Evolutionary conservation across 1,284 basidiomycete species (phyloP).

Genomic region (Puccinia polysora): DNA sequence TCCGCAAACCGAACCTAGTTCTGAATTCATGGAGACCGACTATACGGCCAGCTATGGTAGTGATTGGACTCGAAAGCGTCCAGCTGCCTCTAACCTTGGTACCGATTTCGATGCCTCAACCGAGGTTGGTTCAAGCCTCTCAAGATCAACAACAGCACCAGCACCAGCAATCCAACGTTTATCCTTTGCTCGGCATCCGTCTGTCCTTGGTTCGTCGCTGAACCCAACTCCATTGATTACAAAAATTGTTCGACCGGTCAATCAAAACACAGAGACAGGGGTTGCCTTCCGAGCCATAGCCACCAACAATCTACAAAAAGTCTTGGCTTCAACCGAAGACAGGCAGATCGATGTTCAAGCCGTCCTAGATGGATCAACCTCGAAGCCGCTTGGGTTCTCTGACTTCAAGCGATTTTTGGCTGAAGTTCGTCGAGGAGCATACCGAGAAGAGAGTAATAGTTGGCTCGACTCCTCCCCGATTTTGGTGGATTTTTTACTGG

Average conservation of each 20-base stretch:
- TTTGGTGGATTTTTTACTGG: conserved; percentile 31
- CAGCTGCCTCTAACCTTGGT: neutral
- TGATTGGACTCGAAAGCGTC: conserved; percentile 39
- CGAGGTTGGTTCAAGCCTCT: conserved; percentile 8
- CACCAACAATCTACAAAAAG: neutral
- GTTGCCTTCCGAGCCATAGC: conserved; percentile 11
- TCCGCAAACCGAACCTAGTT: too few relatives aligned
- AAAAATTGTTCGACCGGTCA: conserved; percentile 1
- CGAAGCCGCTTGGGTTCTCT: conserved; percentile 10
- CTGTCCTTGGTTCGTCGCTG: conserved; percentile 22
- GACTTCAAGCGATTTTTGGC: conserved; percentile 27
- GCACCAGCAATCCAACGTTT: conserved; percentile 20
- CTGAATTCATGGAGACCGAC: conserved; percentile 2
- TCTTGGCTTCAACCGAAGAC: neutral
- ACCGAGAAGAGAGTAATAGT: neutral
- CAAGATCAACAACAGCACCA: conserved; percentile 6
- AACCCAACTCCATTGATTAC: conserved; percentile 13
- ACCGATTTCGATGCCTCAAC: conserved; percentile 12
- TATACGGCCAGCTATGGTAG: conserved; percentile 26
- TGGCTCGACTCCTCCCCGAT: conserved; percentile 17
- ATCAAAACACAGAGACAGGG: conserved; percentile 4
- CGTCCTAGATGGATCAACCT: conserved; percentile 25
- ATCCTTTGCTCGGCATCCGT: conserved; percentile 41
- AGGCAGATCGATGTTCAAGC: conserved; percentile 14
- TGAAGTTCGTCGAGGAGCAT: neutral